Percentiles rank a stretch among this genome's conserved stretches.
phyloP scores from a whole-genome alignment of 495 filamentous ascomycete species.

The Penicillium lividum region DNA sequence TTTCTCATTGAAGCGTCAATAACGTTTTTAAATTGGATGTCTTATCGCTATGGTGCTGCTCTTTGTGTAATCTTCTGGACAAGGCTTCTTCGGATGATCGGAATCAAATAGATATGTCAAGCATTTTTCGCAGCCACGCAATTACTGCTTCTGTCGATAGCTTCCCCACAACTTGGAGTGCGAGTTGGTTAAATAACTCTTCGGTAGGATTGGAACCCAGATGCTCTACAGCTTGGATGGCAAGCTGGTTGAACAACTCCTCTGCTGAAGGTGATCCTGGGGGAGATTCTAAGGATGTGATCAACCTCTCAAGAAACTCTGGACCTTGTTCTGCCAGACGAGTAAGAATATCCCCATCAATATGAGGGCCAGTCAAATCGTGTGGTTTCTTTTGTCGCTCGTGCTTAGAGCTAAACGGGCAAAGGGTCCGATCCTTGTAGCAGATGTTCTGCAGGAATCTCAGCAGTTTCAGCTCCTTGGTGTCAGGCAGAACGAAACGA shows the following conservation, averaged over 20 bases:
- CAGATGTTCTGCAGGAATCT: conserved; percentile 63
- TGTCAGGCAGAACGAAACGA: conserved; percentile 57
- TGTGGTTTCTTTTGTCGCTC: conserved; percentile 27
- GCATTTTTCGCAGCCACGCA: conserved; percentile 18
- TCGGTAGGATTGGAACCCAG: neutral
- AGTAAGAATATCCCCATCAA: conserved; percentile 68
- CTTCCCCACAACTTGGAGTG: conserved; percentile 10
- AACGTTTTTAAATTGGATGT: neutral
- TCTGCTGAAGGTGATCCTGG: neutral
- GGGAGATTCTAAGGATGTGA: conserved; percentile 20
- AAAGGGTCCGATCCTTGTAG: conserved; percentile 37
- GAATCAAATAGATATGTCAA: conserved; percentile 16
- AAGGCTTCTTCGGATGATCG: neutral
- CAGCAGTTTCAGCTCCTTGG: conserved; percentile 60
- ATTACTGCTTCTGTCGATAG: conserved; percentile 7
- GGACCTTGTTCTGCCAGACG: conserved; percentile 51
- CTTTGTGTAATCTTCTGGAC: neutral
- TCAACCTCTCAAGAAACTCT: conserved; percentile 42
- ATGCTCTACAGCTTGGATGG: no score
- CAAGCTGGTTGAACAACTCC: no score
- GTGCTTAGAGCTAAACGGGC: conserved; percentile 35
- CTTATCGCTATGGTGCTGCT: neutral
- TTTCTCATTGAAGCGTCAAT: neutral
- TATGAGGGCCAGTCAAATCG: conserved; percentile 49
- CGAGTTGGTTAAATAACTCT: conserved; percentile 2